phyloP scores from a whole-genome alignment of 805 yeast genomes.

The Yarrowia porcina region DNA sequence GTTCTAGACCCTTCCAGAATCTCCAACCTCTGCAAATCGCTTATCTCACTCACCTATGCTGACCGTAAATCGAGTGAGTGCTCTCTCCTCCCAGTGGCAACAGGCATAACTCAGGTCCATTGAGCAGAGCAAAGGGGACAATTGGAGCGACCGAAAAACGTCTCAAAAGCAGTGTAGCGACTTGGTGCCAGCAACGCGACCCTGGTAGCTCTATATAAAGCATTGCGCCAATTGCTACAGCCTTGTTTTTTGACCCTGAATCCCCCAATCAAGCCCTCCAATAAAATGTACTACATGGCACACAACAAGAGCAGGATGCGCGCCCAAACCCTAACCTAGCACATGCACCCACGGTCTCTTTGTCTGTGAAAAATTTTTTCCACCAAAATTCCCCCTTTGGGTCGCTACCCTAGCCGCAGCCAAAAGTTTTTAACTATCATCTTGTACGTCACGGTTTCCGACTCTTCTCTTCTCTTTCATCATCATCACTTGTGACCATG shows the following conservation, averaged over 20 bases:
- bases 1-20: too few relatives aligned
- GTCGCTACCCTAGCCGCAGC: neutral
- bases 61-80: too few relatives aligned
- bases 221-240: conserved; percentile 2
- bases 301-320: conserved; percentile 1
- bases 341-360: neutral
- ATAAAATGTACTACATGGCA: conserved; percentile 5
- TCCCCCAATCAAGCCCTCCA: neutral
- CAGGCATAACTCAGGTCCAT: too few relatives aligned
- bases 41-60: too few relatives aligned
- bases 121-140: neutral
- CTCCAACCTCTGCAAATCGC: too few relatives aligned
- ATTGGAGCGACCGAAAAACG: neutral
- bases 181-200: neutral
- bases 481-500: conserved; percentile 25
- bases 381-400: neutral
- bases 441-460: neutral
- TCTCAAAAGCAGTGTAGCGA: neutral
- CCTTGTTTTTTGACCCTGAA: neutral
- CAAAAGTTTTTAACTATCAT: conserved; percentile 21
- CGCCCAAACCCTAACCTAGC: neutral
- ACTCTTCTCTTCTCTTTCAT: conserved; percentile 15
- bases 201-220: neutral
- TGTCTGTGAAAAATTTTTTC: conserved; percentile 25
- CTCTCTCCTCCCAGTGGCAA: too few relatives aligned